Conservation (phyloP, 2,329 filamentous ascomycete genomes). For the Nothopassalora personata region DNA sequence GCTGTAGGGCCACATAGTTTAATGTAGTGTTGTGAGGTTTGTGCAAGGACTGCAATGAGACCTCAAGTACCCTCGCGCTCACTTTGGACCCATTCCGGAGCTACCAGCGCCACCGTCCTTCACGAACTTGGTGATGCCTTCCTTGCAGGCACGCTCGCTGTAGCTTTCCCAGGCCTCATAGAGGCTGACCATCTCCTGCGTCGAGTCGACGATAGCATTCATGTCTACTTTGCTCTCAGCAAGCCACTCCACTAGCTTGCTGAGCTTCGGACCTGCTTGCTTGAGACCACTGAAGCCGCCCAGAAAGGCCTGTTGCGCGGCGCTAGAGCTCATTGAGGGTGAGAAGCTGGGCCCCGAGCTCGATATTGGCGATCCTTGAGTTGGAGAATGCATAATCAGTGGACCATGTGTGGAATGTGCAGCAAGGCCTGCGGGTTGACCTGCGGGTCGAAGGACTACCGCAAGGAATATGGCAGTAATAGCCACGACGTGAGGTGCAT, state of each 20-base stretch:
- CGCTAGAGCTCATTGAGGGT: slow-evolving; percentile 18
- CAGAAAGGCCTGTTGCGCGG: slow-evolving; percentile 34
- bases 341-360: slow-evolving; percentile 14
- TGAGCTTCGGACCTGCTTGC: slow-evolving; percentile 36
- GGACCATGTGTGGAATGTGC: slow-evolving; percentile 33
- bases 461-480: slow-evolving; percentile 79
- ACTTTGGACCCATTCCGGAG: slow-evolving; percentile 8
- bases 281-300: slow-evolving; percentile 29
- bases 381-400: slow-evolving; percentile 6
- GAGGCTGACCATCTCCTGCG: slow-evolving; percentile 84
- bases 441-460: slow-evolving; percentile 69
- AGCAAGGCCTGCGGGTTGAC: slow-evolving; percentile 41
- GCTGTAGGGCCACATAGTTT: not conserved
- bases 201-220: slow-evolving; percentile 78
- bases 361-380: slow-evolving; percentile 24
- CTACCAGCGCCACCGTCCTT: slow-evolving; percentile 43
- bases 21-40: no score
- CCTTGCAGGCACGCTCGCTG: slow-evolving; percentile 60
- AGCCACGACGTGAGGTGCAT: slow-evolving; percentile 82
- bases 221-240: slow-evolving; percentile 83
- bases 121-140: slow-evolving; percentile 57
- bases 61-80: not conserved
- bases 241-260: slow-evolving; percentile 67
- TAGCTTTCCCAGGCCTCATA: slow-evolving; percentile 71
- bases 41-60: not conserved